Percentiles rank a stretch among this genome's conserved stretches.
Conservation (phyloP, 371 early-diverging fungal species). For the Rhizopus stolonifer region DNA sequence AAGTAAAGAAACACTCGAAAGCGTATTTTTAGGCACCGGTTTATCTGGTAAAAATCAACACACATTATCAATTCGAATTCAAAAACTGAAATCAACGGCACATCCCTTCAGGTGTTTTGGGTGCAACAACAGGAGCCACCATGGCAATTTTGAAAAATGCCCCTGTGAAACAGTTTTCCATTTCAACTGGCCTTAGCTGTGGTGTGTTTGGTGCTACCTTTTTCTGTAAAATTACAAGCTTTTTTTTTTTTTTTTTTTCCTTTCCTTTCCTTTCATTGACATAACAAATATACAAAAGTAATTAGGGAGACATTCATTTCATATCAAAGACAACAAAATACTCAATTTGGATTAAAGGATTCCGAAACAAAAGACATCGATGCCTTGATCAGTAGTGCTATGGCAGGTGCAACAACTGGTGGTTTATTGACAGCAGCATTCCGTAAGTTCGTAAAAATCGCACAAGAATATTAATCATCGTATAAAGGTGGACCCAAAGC, state of each 20-base stretch:
- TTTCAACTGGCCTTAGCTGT: conserved; percentile 41
- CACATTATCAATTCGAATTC: background rate
- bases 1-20: conserved; percentile 20
- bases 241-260: background rate
- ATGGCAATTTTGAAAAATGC: conserved; percentile 46
- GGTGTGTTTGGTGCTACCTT: conserved; percentile 50
- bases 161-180: conserved; percentile 35
- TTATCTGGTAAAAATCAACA: conserved; percentile 11
- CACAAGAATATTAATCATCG: background rate
- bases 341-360: conserved; percentile 55
- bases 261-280: background rate
- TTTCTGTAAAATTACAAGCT: conserved; percentile 29
- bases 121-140: conserved; percentile 52
- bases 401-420: conserved; percentile 61
- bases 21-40: conserved; percentile 17
- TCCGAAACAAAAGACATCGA: conserved; percentile 59
- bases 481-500: conserved; percentile 51
- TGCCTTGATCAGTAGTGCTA: conserved; percentile 54
- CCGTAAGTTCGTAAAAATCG: conserved; percentile 32
- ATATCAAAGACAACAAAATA: conserved; percentile 55
- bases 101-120: conserved; percentile 19
- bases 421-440: conserved; percentile 52
- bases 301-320: conserved; percentile 55
- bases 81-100: no score
- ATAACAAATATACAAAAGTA: conserved; percentile 14